phyloP scores from a whole-genome alignment of 1,284 basidiomycete genomes.

The Mycena sp. region DNA sequence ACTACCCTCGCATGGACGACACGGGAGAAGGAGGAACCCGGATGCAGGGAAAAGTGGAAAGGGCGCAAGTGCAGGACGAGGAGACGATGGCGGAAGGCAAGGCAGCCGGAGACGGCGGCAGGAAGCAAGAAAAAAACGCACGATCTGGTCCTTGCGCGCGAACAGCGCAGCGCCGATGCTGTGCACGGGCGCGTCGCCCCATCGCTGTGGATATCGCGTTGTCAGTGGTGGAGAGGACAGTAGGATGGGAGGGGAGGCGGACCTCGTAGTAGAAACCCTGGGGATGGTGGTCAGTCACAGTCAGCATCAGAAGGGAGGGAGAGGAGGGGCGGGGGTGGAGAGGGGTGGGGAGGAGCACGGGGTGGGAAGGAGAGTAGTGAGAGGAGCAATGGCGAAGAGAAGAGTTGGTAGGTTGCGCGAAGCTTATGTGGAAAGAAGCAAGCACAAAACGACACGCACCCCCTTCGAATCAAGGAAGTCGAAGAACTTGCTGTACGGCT shows the following conservation, averaged over 20 bases:
- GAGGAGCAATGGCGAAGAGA: no score
- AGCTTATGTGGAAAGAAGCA: no score
- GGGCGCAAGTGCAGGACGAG: no score
- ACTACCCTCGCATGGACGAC: no score
- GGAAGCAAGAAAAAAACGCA: constrained; percentile 36
- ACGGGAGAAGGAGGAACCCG: no score
- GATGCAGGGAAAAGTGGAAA: no score
- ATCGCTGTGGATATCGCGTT: constrained; percentile 55
- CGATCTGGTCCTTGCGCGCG: constrained; percentile 81
- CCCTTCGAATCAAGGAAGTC: constrained; percentile 77
- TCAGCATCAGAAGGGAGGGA: background rate
- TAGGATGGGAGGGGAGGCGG: background rate
- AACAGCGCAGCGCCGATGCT: constrained; percentile 85
- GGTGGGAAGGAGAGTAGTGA: background rate
- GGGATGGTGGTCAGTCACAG: constrained; percentile 74
- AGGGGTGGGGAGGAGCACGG: no score
- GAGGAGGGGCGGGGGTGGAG: background rate
- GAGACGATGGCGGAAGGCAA: no score
- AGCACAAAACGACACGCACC: constrained; percentile 57
- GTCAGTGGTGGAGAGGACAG: background rate
- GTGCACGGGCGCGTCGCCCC: constrained; percentile 94
- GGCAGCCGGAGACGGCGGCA: no score
- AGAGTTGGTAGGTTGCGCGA: no score
- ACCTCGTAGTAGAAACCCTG: constrained; percentile 26
- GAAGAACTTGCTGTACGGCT: constrained; percentile 89